phyloP scores from a whole-genome alignment of 192 early-diverging fungal genomes.

The Funneliformis mosseae region DNA sequence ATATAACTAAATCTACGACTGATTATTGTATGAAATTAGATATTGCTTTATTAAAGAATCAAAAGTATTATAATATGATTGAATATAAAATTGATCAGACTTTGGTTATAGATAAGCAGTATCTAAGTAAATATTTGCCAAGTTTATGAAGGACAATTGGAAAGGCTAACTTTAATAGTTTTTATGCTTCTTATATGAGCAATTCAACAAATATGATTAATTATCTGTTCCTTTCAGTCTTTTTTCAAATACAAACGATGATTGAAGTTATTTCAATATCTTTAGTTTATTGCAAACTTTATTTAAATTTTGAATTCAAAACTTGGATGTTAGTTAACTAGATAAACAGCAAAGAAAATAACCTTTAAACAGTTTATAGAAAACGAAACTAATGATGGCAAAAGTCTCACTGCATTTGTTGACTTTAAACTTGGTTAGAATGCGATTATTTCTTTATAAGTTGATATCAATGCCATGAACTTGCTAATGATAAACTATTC shows the following conservation, averaged over 20 bases:
- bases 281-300: slow-evolving; percentile 27
- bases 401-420: neutral
- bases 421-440: slow-evolving; percentile 18
- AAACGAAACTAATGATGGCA: neutral
- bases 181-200: slow-evolving; percentile 8
- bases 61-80: neutral
- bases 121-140: slow-evolving; percentile 6
- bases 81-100: slow-evolving; percentile 20
- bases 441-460: neutral
- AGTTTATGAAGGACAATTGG: slow-evolving; percentile 27
- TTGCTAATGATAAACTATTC: neutral
- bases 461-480: slow-evolving; percentile 17
- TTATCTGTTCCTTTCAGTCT: slow-evolving; percentile 28
- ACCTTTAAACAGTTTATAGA: slow-evolving; percentile 15
- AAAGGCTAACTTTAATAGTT: neutral
- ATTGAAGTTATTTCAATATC: slow-evolving; percentile 11
- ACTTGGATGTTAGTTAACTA: slow-evolving; percentile 16
- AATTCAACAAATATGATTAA: neutral
- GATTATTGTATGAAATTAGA: neutral
- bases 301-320: slow-evolving; percentile 7
- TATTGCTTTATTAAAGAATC: neutral
- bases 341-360: neutral
- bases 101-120: neutral
- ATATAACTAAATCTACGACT: neutral
- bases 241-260: slow-evolving; percentile 20